A percentile compares a stretch with the other conserved stretches of the same genome.
Conservation (phyloP, 2,329 filamentous ascomycete genomes). For the Trichoderma arundinaceum region DNA sequence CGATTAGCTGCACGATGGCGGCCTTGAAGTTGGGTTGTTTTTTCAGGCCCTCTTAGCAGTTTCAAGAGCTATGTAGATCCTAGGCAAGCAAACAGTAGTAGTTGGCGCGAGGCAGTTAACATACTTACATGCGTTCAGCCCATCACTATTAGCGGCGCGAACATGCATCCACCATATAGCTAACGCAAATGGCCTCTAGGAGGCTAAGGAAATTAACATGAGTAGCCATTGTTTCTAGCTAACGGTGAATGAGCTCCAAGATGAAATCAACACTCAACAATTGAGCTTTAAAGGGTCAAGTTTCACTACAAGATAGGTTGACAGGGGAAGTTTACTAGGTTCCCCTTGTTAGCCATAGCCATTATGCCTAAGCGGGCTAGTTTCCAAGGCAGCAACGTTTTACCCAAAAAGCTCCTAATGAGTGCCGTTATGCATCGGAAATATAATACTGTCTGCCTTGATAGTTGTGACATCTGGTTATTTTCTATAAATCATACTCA, state of each 20-base stretch:
- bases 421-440: background rate
- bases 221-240: background rate
- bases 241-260: background rate
- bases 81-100: too few species aligned
- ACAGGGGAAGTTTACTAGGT: background rate
- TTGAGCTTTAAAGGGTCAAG: background rate
- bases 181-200: background rate
- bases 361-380: background rate
- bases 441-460: background rate
- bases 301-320: background rate
- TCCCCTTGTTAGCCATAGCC: background rate
- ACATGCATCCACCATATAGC: too few species aligned
- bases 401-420: background rate
- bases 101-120: too few species aligned
- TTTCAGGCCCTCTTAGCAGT: too few species aligned
- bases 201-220: background rate
- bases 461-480: background rate
- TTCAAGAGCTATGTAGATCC: too few species aligned
- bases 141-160: too few species aligned
- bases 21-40: too few species aligned
- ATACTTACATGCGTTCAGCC: too few species aligned
- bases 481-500: background rate
- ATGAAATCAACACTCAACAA: background rate
- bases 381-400: conserved; percentile 1
- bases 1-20: too few species aligned